Conservation (phyloP, 23 red algal genomes). For the Gracilaria vermiculophylla region DNA sequence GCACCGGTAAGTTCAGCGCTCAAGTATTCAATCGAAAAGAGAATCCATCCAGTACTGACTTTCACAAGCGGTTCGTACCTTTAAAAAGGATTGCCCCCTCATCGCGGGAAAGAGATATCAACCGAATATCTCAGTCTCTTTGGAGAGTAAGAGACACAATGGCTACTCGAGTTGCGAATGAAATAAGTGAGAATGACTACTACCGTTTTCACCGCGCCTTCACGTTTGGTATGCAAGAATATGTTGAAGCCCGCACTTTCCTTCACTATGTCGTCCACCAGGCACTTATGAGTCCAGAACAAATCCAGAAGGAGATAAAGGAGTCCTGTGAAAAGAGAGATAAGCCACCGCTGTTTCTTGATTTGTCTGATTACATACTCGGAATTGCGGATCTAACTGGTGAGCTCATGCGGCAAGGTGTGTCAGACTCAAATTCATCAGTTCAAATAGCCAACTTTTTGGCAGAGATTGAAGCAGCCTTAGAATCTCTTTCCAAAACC, state of each 20-base stretch:
- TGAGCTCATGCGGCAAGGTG: conserved; percentile 88
- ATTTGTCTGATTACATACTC: conserved; percentile 79
- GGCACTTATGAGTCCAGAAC: conserved; percentile 15
- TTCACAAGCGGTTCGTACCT: background rate
- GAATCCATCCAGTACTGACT: background rate
- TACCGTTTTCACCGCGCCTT: conserved; percentile 60
- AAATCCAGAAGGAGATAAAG: conserved; percentile 37
- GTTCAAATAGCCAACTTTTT: background rate
- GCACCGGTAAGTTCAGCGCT: conserved; percentile 15
- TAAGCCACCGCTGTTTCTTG: conserved; percentile 19
- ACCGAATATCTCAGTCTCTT: conserved; percentile 15
- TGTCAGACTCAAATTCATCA: conserved; percentile 1
- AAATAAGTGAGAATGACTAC: conserved; percentile 49
- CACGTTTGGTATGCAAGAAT: conserved; percentile 89
- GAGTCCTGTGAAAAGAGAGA: conserved; percentile 10
- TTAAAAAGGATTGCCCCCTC: background rate
- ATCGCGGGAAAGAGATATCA: conserved; percentile 4
- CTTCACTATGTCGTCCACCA: conserved; percentile 23
- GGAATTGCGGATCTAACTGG: conserved; percentile 85
- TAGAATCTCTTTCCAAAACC: background rate
- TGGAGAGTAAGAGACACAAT: conserved; percentile 25
- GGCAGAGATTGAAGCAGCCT: conserved; percentile 1
- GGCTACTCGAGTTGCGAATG: conserved; percentile 28
- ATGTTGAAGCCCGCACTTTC: conserved; percentile 74
- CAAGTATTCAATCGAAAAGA: background rate